Evolutionary conservation across 805 yeast species (phyloP).

Genomic region (Cephaloascus fragrans): DNA sequence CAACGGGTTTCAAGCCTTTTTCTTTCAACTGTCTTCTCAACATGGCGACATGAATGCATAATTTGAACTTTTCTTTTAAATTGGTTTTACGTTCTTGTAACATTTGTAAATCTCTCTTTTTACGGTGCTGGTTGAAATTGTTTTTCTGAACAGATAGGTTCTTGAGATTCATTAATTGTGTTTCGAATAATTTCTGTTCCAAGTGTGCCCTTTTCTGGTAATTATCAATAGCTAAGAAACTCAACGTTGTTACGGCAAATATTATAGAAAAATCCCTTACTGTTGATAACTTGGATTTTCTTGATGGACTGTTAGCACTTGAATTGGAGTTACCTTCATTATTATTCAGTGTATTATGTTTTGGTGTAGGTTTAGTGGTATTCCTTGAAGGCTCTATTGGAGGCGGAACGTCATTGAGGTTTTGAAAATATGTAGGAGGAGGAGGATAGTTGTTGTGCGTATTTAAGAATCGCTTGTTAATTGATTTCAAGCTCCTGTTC

Average conservation of each 20-base stretch:
- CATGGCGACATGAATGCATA: constrained; percentile 60
- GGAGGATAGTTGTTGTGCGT: too few relatives aligned
- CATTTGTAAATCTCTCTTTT: constrained; percentile 42
- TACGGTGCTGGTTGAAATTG: constrained; percentile 38
- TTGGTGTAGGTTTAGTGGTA: too few relatives aligned
- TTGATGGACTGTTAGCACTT: too few relatives aligned
- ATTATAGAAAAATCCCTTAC: constrained; percentile 30
- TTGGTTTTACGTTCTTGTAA: constrained; percentile 39
- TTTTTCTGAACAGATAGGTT: constrained; percentile 18
- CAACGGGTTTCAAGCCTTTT: constrained; percentile 45
- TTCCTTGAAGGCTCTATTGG: too few relatives aligned
- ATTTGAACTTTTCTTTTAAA: constrained; percentile 42
- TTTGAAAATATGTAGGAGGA: too few relatives aligned
- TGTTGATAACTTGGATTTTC: too few relatives aligned
- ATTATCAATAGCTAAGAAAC: constrained; percentile 43
- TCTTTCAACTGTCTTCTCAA: constrained; percentile 51
- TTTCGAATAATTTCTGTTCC: constrained; percentile 19
- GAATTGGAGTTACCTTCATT: too few relatives aligned
- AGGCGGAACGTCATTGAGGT: too few relatives aligned
- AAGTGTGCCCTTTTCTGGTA: constrained; percentile 29
- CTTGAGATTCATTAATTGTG: constrained; percentile 1
- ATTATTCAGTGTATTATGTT: too few relatives aligned
- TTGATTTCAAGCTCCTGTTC: too few relatives aligned
- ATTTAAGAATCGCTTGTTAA: too few relatives aligned
- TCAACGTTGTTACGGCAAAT: constrained; percentile 30